A percentile compares a stretch with the other conserved stretches of the same genome.
These are phyloP conservation scores for Microsporum canis DNA, from an alignment of 2,329 filamentous ascomycete species.

Conservation along the genomic window DNA sequence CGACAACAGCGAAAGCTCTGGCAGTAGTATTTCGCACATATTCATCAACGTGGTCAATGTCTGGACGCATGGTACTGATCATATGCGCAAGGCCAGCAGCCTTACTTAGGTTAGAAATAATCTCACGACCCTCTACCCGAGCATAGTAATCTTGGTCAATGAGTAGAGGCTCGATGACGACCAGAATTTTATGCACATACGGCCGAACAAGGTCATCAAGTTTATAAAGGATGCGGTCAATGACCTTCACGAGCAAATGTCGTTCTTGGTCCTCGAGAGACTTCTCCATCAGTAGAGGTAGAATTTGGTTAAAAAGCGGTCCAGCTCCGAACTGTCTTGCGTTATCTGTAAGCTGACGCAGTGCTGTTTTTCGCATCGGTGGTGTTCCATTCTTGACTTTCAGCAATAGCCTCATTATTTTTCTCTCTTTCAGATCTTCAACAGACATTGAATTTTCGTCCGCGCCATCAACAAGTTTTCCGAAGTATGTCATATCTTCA, in stretches of 20 bases:
- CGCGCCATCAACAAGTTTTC: conserved; percentile 86
- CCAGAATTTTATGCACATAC: conserved; percentile 95
- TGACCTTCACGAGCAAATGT: conserved; percentile 96
- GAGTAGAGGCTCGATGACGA: conserved; percentile 96
- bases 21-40: conserved; percentile 98
- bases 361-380: conserved; percentile 94
- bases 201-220: conserved; percentile 91
- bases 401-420: conserved; percentile 91
- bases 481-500: conserved; percentile 98
- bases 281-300: conserved; percentile 96
- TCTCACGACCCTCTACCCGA: conserved; percentile 92
- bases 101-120: conserved; percentile 95
- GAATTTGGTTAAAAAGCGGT: conserved; percentile 90
- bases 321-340: conserved; percentile 91
- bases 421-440: conserved; percentile 92
- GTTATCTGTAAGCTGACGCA: conserved; percentile 95
- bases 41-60: conserved; percentile 97
- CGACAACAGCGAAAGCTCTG: conserved; percentile 91
- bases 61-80: conserved; percentile 98
- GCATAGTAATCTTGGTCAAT: conserved; percentile 99
- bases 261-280: conserved; percentile 95
- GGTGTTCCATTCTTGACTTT: conserved; percentile 99
- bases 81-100: conserved; percentile 94
- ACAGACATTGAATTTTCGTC: conserved; percentile 87
- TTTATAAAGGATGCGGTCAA: conserved; percentile 97